phyloP scores from a whole-genome alignment of 768 basidiomycete genomes.

The Rhodotorula graminis region DNA sequence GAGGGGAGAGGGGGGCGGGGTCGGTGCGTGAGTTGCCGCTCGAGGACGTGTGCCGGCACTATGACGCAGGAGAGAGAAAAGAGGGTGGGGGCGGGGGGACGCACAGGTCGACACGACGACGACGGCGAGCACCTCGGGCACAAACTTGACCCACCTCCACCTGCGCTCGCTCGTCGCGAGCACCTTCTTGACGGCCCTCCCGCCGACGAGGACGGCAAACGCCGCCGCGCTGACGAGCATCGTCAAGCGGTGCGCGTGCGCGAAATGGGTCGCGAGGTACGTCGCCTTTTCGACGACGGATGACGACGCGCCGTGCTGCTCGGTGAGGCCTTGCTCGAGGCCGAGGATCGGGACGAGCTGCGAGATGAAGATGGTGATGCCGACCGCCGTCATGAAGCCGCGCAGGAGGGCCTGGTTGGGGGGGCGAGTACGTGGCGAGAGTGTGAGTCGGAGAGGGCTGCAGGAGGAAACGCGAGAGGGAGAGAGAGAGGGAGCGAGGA shows the following conservation, averaged over 20 bases:
- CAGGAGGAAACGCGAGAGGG: too few species aligned
- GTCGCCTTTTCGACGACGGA: conserved; percentile 69
- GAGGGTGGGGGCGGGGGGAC: too few species aligned
- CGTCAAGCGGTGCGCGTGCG: conserved; percentile 58
- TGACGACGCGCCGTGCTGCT: conserved; percentile 47
- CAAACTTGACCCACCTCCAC: conserved; percentile 64
- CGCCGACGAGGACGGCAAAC: conserved; percentile 60
- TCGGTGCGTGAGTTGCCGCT: too few species aligned
- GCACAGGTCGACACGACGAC: conserved; percentile 76
- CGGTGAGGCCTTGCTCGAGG: conserved; percentile 16
- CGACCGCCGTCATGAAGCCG: conserved; percentile 44
- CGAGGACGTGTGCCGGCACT: too few species aligned
- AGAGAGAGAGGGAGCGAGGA: too few species aligned
- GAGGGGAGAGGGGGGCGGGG: background rate
- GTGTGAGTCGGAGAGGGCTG: background rate
- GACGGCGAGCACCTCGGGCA: conserved; percentile 86
- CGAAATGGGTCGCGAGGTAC: conserved; percentile 60
- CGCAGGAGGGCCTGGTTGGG: conserved; percentile 40
- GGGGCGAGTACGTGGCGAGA: background rate
- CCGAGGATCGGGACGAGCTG: conserved; percentile 39
- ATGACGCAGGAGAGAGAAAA: background rate
- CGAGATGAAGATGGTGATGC: conserved; percentile 39
- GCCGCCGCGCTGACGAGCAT: conserved; percentile 69
- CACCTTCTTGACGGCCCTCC: conserved; percentile 51
- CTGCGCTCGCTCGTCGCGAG: conserved; percentile 52